Conservation (phyloP, 2,329 filamentous ascomycete genomes). For the Fusarium chaquense region DNA sequence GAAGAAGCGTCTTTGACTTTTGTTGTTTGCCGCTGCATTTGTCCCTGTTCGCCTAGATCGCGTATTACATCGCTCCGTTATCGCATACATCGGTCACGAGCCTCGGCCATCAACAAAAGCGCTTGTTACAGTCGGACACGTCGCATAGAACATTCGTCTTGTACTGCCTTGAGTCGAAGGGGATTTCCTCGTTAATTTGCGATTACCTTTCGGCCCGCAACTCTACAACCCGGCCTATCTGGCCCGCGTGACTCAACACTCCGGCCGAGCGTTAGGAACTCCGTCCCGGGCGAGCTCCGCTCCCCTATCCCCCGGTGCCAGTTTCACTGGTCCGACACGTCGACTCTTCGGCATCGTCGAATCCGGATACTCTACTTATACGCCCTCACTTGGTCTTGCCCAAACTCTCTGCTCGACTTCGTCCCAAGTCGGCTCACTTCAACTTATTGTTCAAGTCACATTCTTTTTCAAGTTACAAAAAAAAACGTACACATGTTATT, state of each 20-base stretch:
- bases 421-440: slow-evolving; percentile 46
- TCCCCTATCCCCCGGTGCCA: slow-evolving; percentile 48
- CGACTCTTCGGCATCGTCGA: slow-evolving; percentile 48
- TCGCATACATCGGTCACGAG: slow-evolving; percentile 21
- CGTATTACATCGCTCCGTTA: slow-evolving; percentile 23
- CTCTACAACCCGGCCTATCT: slow-evolving; percentile 32
- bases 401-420: slow-evolving; percentile 41
- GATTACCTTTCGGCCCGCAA: slow-evolving; percentile 21
- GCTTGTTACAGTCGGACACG: slow-evolving; percentile 10
- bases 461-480: slow-evolving; percentile 47
- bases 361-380: slow-evolving; percentile 34
- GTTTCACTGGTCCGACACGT: slow-evolving; percentile 48
- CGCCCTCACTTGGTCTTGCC: slow-evolving; percentile 24
- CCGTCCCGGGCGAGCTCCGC: slow-evolving; percentile 49
- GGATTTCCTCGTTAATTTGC: slow-evolving; percentile 39
- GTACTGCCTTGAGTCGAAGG: slow-evolving; percentile 46
- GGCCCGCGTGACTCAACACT: slow-evolving; percentile 44
- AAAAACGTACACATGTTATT: slow-evolving; percentile 57
- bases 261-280: slow-evolving; percentile 43
- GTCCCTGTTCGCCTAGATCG: slow-evolving; percentile 37
- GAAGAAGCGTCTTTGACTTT: slow-evolving; percentile 51
- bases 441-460: slow-evolving; percentile 46
- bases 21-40: slow-evolving; percentile 37
- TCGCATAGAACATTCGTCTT: slow-evolving; percentile 30
- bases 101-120: slow-evolving; percentile 32